Evolutionary conservation across 2,329 filamentous ascomycete genomes (phyloP), one percentile per base, ranked within the genome.

Genomic region (Acrodontium crateriforme): DNA sequence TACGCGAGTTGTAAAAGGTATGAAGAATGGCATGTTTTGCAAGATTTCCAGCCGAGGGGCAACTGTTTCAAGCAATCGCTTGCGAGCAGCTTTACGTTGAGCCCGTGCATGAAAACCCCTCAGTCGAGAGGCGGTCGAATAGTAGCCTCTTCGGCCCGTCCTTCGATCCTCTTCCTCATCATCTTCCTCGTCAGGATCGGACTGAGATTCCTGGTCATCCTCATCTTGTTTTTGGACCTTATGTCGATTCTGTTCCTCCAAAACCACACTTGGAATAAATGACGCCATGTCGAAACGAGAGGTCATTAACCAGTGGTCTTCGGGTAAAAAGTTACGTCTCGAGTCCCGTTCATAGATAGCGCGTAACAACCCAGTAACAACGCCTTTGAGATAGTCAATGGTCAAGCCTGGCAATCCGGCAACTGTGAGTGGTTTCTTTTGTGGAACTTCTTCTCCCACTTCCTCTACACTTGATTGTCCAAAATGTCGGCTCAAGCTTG

Each of bases 331-430:
- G 16, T 70, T 74, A 13, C 85, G 73, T 34, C 89, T 69, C 6
- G 89, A 98, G 53, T 95, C 87, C 51, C 87, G 68, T 54, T 94
- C 85, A 49, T 95, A 94, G 6, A 94, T 62, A 67, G 91, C 87
- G 31, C 78, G 76, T 47, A 94, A 64, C 0, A 91, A 67, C 3
- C 74, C 75, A 2, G 83, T 91, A 5, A 84, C 72, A 3, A 87
- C 64, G n/a, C 68, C 72, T 45, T 82, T 79, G 32, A 94, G 71
- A 36, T 82, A 82, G 19, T 78, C 69, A 17, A 89, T 65, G 16
- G 77, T 82, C 38, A 92, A 71, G 0, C 78, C 80, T 9, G 74
- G 65, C 9, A 83, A 63, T 3, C 69, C 71, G 28, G 67, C 66
- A 29, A 78, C 59, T 2, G 64, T 41, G 10, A 67, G 28, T 38